Percentiles rank a stretch among this genome's conserved stretches.
These are phyloP conservation scores for Pseudocercospora musae DNA, from an alignment of 2,329 filamentous ascomycete species.

Conservation along the genomic window DNA sequence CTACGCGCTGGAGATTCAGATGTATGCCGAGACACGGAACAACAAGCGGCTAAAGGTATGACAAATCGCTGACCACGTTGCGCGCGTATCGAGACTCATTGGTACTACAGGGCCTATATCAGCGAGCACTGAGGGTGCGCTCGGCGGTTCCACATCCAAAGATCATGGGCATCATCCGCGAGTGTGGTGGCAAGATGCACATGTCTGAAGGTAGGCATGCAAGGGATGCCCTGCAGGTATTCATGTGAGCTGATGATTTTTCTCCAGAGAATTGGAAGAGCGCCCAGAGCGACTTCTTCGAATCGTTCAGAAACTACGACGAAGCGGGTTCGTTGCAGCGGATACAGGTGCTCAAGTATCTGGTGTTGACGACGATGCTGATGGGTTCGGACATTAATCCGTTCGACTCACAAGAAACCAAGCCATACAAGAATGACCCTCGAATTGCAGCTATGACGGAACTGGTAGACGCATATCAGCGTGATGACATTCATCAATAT, in stretches of 20 bases:
- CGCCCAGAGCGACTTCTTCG: conserved; percentile 95
- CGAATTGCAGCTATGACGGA: conserved; percentile 97
- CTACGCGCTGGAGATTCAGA: conserved; percentile 96
- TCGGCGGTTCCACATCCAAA: conserved; percentile 98
- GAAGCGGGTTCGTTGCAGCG: conserved; percentile 94
- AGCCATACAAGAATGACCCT: conserved; percentile 93
- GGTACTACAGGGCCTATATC: conserved; percentile 65
- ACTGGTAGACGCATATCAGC: conserved; percentile 92
- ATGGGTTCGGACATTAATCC: conserved; percentile 99
- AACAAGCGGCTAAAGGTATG: conserved; percentile 87
- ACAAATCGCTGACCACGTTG: conserved; percentile 13
- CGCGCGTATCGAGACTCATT: conserved; percentile 12
- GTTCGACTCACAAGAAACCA: conserved; percentile 97
- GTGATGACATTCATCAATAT: conserved; percentile 89
- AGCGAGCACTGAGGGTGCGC: conserved; percentile 83
- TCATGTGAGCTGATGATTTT: conserved; percentile 23
- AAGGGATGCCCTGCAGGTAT: conserved; percentile 25
- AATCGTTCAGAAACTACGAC: conserved; percentile 98
- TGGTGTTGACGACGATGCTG: conserved; percentile 94
- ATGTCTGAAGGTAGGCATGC: conserved; percentile 73
- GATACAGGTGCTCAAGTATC: conserved; percentile 95
- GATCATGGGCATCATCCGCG: conserved; percentile 98
- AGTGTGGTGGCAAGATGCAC: conserved; percentile 99
- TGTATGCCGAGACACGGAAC: conserved; percentile 95
- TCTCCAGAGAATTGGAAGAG: conserved; percentile 87